Evolutionary conservation across 2,329 filamentous ascomycete species (phyloP), one percentile per base, ranked within the genome.

Genomic region (Metarhizium robertsii): DNA sequence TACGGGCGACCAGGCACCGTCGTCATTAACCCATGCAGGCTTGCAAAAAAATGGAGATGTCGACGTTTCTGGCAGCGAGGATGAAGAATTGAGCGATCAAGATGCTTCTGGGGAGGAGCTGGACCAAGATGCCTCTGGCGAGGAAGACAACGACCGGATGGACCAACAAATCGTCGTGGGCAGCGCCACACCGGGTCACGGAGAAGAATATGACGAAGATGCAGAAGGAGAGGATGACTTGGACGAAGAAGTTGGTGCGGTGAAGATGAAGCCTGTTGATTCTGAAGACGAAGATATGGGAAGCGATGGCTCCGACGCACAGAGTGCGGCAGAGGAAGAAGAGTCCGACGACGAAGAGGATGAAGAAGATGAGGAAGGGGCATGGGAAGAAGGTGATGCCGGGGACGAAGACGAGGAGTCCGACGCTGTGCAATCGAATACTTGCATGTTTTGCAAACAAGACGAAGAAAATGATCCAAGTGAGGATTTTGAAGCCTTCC

Each of bases 381-480:
- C 18, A 3, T 58, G 56, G 56, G 49, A 53, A 32, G 52, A 58
- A 11, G 54, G 56, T 20, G 54, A 58, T 42, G 56, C 56, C 18
- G 56, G 48, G 40, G 56, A 54, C 25, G 56, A 53, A 50, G 56
- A 48, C 48, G 60, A 59, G 30, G 59, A 59, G 11, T 60, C 60
- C 20, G 54, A 56, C 50, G 47, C 50, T 50, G 54, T 36, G 47
- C 74, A 76, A 16, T 58, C 68, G 53, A 74, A 71, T 49, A 61
- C 66, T 53, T 77, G 70, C 72, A 87, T 90, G 61, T 95, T 92
- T 65, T 96, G 92, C 73, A 84, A 85, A 55, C 80, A 90, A 67
- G 85, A 88, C 61, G 90, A 95, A 71, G 88, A 94, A 54, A 79
- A 92, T 60, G 90, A 92, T 63, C 88, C 89, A 1, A 85, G 81